Base-by-base conservation (phyloP, 2,329 filamentous ascomycete species). In the Aspergillus eucalypticola region DNA sequence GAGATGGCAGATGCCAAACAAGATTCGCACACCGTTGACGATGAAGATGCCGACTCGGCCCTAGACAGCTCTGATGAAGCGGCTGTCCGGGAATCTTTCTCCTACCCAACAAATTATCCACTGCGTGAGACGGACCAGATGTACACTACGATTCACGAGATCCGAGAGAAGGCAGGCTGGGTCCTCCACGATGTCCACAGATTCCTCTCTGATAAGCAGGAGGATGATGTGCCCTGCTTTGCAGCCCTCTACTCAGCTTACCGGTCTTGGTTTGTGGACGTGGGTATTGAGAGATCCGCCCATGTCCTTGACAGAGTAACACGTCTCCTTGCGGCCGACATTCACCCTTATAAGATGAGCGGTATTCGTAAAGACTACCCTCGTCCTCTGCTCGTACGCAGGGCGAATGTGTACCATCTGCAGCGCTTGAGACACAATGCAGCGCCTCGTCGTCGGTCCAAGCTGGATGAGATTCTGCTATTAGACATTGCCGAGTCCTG, bases 171-270 rank as follows among this genome's bases (percentile, higher is more conserved):
- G 53, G 86, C 96, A 35, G 95, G 96, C 5, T 84, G 87, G 68
- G 84, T 94, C 1, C 81, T 99, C 23, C 94, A 95, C 64, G 85
- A 86, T 57, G 92, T 96, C 0, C 96, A 99, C 75, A 78, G 83
- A 1, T 99, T 97, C 79, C 80, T 99, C 60, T 88, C 86, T 17
- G 80, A 87, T 62, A 88, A 94, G 62, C 93, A 96, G 72, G 91
- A 98, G 73, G 95, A 99, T 71, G 95, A 99, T 73, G 95, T 99
- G 0, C 88, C 90, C 15, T 97, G 92, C 76, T 99, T 99, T 78
- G 96, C 92, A 23, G 88, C 93, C 0, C 79, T 99, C 2, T 99
- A 96, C 76, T 90, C 90, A 21, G 91, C 94, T 1, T 99, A 97
- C 74, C 85, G 92, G 46, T 95, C 91, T 8, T 99, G 93, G 92